phyloP scores from a whole-genome alignment of 2,329 filamentous ascomycete species.

The Chalaropsis ovoidea region DNA sequence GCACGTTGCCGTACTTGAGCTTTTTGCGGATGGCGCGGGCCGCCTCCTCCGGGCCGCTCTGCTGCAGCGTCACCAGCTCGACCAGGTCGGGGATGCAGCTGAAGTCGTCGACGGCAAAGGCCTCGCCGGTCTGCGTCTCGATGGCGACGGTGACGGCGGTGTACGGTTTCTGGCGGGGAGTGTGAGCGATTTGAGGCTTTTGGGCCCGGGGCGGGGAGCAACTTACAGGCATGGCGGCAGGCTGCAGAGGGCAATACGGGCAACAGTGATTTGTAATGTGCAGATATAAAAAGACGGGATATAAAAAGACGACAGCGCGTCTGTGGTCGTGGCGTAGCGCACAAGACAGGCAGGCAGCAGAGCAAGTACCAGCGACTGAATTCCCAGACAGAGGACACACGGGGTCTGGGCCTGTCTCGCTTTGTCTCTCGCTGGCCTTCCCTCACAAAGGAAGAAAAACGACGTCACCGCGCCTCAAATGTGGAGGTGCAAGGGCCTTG shows the following conservation, averaged over 20 bases:
- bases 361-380: neutral
- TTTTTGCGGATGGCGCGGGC: constrained; percentile 92
- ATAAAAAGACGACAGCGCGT: neutral
- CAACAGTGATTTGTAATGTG: too few relatives aligned
- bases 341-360: neutral
- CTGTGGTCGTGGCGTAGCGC: neutral
- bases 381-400: neutral
- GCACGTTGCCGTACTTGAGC: constrained; percentile 93
- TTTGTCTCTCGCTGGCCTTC: neutral
- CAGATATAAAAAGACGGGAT: too few relatives aligned
- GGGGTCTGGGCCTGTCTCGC: neutral
- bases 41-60: constrained; percentile 75
- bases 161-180: constrained; percentile 58
- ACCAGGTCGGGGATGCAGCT: constrained; percentile 88
- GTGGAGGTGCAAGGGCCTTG: constrained; percentile 10
- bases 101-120: constrained; percentile 82
- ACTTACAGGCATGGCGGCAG: neutral
- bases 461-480: constrained; percentile 4
- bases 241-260: neutral
- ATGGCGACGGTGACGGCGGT: constrained; percentile 88
- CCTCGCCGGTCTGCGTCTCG: constrained; percentile 79
- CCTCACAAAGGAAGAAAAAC: neutral
- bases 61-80: constrained; percentile 84
- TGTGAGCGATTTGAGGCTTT: constrained; percentile 1
- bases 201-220: neutral